These are phyloP conservation scores for Arthrobotrys conoides DNA, from an alignment of 2,329 filamentous ascomycete genomes.

Conservation along the genomic window DNA sequence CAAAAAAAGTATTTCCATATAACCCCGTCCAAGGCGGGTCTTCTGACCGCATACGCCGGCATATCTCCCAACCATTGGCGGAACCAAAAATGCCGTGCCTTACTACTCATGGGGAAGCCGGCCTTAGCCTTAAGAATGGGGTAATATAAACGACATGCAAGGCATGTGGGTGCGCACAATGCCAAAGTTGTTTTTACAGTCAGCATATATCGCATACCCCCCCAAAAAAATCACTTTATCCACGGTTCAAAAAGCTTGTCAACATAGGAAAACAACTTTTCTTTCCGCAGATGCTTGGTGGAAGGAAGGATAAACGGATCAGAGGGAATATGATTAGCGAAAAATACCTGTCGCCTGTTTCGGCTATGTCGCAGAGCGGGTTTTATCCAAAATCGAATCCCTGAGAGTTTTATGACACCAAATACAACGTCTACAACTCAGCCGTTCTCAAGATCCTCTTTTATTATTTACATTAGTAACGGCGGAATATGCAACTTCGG, in stretches of 20 bases:
- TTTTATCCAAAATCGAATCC: slow-evolving; percentile 24
- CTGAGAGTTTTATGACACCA: background rate
- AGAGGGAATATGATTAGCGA: slow-evolving; percentile 33
- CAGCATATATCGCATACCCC: too few relatives aligned
- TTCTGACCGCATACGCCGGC: slow-evolving; percentile 49
- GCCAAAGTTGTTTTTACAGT: too few relatives aligned
- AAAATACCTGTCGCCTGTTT: slow-evolving; percentile 45
- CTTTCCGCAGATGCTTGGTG: background rate
- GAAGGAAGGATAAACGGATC: slow-evolving; percentile 33
- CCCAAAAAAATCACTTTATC: slow-evolving; percentile 47
- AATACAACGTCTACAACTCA: slow-evolving; percentile 44
- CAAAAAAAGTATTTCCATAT: slow-evolving; percentile 2
- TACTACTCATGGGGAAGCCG: background rate
- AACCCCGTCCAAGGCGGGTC: slow-evolving; percentile 46
- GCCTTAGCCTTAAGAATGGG: slow-evolving; percentile 14
- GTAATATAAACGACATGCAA: slow-evolving; percentile 47
- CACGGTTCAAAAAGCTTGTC: slow-evolving; percentile 49
- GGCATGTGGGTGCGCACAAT: background rate
- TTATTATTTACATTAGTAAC: too few relatives aligned
- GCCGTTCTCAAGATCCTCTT: too few relatives aligned
- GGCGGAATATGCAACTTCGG: too few relatives aligned
- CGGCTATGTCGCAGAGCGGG: slow-evolving; percentile 45
- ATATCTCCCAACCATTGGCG: slow-evolving; percentile 40
- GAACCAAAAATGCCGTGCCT: slow-evolving; percentile 42
- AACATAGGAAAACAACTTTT: slow-evolving; percentile 13